Conservation (phyloP, 305 asterid genomes). For the Fraxinus baroniana region DNA sequence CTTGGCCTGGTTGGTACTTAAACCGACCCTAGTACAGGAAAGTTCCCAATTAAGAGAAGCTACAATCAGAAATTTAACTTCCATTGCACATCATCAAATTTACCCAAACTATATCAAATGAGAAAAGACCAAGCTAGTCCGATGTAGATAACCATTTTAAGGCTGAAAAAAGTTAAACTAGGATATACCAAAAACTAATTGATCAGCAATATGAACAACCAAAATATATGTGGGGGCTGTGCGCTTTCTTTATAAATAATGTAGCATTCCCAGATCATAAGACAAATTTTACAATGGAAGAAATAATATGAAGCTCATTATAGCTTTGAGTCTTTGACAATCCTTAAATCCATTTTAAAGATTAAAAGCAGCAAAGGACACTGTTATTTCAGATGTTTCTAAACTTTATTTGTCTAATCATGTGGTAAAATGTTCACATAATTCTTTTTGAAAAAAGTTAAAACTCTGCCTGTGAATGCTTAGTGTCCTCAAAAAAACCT, state of each 20-base stretch:
- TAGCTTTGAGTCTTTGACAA: not conserved
- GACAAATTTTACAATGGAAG: not conserved
- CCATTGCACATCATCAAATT: not conserved
- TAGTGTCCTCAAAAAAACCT: not conserved
- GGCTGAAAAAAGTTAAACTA: not conserved
- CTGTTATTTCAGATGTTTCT: not conserved
- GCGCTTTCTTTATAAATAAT: not conserved
- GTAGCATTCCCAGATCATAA: not conserved
- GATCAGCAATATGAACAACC: not conserved
- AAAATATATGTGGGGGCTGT: not conserved
- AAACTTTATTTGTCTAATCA: not conserved
- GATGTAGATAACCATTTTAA: not conserved
- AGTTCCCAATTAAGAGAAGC: slow-evolving; percentile 5
- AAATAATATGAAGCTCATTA: not conserved
- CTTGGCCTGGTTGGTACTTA: slow-evolving; percentile 80
- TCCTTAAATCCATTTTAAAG: not conserved
- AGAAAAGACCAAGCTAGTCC: not conserved
- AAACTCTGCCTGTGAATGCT: not conserved
- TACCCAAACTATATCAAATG: not conserved
- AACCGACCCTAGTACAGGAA: slow-evolving; percentile 62
- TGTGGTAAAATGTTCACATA: not conserved
- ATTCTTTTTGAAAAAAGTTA: not conserved
- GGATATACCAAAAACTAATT: not conserved
- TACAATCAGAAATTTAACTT: not conserved
- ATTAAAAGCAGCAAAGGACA: not conserved